Percentiles rank a stretch among this genome's conserved stretches.
These are phyloP conservation scores for Ogataea kodamae DNA, from an alignment of 805 yeast genomes.

Conservation along the genomic window DNA sequence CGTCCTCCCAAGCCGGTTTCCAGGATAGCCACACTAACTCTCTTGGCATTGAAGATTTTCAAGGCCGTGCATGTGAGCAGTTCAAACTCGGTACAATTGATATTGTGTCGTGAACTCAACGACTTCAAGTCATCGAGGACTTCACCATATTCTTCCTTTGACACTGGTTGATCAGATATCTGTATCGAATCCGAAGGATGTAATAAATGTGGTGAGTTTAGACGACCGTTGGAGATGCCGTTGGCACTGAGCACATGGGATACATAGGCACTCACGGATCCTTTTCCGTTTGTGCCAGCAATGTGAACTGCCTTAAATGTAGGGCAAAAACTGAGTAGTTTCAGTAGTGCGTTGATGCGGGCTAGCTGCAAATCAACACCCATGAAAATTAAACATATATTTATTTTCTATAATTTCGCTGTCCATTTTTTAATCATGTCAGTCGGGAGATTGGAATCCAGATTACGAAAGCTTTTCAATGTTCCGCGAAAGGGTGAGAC, in stretches of 20 bases:
- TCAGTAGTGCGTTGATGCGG: slow-evolving; percentile 45
- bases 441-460: slow-evolving; percentile 40
- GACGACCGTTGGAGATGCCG: slow-evolving; percentile 61
- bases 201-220: slow-evolving; percentile 85
- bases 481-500: slow-evolving; percentile 70
- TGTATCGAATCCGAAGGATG: slow-evolving; percentile 72
- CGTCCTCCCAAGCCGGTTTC: slow-evolving; percentile 96
- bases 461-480: slow-evolving; percentile 54
- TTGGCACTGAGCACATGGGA: slow-evolving; percentile 56
- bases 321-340: slow-evolving; percentile 67
- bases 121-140: slow-evolving; percentile 41
- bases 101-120: slow-evolving; percentile 36
- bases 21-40: slow-evolving; percentile 73
- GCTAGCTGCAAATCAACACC: slow-evolving; percentile 57
- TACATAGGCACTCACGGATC: slow-evolving; percentile 83
- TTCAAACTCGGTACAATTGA: slow-evolving; percentile 88
- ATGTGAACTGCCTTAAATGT: slow-evolving; percentile 72
- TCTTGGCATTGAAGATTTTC: slow-evolving; percentile 57
- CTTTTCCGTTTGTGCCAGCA: slow-evolving; percentile 97
- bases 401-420: slow-evolving; percentile 6
- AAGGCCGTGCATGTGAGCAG: slow-evolving; percentile 81
- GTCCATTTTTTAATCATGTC: slow-evolving; percentile 13
- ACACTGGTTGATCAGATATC: slow-evolving; percentile 58
- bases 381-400: slow-evolving; percentile 28
- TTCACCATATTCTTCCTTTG: slow-evolving; percentile 40